These are phyloP conservation scores for Globisporangium emineosum DNA, from an alignment of 352 stramenopile species.

Conservation along the genomic window DNA sequence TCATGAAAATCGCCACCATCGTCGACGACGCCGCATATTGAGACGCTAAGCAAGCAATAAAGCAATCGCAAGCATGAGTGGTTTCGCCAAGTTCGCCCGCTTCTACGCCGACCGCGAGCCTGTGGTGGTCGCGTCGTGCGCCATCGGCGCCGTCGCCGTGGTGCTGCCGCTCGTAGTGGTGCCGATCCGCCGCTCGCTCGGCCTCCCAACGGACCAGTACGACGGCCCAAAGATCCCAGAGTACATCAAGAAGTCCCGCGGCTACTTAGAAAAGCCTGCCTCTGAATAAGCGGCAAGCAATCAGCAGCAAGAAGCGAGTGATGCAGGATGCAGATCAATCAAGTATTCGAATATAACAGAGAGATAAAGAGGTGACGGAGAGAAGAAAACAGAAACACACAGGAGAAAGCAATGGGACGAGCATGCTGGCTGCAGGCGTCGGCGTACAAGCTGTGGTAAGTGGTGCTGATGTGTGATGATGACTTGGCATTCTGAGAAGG, in stretches of 20 bases:
- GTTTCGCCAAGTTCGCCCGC: slow-evolving; percentile 71
- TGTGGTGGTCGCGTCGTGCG: slow-evolving; percentile 80
- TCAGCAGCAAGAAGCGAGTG: not conserved
- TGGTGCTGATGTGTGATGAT: too few relatives aligned
- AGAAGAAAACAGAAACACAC: not conserved
- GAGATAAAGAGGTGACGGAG: not conserved
- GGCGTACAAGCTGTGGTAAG: not conserved
- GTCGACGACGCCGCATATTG: not conserved
- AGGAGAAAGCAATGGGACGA: not conserved
- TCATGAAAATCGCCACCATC: not conserved
- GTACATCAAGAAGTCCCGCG: slow-evolving; percentile 72
- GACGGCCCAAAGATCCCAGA: slow-evolving; percentile 80
- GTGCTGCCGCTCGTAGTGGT: slow-evolving; percentile 75
- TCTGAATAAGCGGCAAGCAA: slow-evolving; percentile 29
- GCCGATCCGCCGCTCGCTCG: slow-evolving; percentile 78
- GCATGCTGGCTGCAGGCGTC: not conserved
- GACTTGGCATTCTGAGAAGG: too few relatives aligned
- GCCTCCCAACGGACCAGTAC: slow-evolving; percentile 87
- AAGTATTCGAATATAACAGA: not conserved
- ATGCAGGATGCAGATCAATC: not conserved
- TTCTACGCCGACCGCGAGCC: slow-evolving; percentile 85
- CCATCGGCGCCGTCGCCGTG: slow-evolving; percentile 69
- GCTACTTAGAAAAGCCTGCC: slow-evolving; percentile 43
- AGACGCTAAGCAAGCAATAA: not conserved
- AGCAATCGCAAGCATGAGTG: slow-evolving; percentile 14